Percentiles rank a stretch among this genome's conserved stretches.
Conservation (phyloP, 2,329 filamentous ascomycete species). For the Sporothrix luriei region DNA sequence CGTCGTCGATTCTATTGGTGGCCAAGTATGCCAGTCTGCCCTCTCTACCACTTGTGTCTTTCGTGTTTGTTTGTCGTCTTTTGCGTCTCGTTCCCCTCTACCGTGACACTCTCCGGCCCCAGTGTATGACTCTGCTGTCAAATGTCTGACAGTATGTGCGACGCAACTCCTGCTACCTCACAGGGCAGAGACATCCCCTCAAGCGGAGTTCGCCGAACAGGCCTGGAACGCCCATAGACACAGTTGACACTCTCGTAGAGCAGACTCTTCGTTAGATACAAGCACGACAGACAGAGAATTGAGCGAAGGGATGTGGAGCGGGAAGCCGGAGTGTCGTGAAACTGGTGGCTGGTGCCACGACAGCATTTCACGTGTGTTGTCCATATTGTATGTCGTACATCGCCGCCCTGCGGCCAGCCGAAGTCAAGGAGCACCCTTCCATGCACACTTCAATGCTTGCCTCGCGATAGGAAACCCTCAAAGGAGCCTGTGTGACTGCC, state of each 20-base stretch:
- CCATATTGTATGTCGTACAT: not conserved
- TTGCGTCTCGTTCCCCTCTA: not conserved
- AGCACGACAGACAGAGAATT: not conserved
- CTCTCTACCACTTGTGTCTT: too few species aligned
- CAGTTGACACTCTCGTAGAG: not conserved
- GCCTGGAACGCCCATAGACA: not conserved
- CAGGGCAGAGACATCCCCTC: not conserved
- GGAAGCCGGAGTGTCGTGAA: not conserved
- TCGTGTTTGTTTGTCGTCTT: not conserved
- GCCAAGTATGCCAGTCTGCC: too few species aligned
- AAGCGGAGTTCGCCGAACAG: not conserved
- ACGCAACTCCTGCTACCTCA: not conserved
- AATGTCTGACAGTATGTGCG: not conserved
- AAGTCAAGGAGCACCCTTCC: not conserved
- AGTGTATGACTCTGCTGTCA: slow-evolving; percentile 2
- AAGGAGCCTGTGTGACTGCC: not conserved
- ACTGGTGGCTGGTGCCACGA: not conserved
- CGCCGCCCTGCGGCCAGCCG: not conserved
- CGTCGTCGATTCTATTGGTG: slow-evolving; percentile 7
- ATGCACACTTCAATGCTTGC: not conserved
- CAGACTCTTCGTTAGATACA: not conserved
- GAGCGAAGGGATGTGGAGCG: not conserved
- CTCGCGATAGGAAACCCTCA: not conserved
- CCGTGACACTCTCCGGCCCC: too few species aligned
- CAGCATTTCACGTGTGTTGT: not conserved